phyloP scores from a whole-genome alignment of 1,139 yeast genomes.

The Pichia inconspicua region DNA sequence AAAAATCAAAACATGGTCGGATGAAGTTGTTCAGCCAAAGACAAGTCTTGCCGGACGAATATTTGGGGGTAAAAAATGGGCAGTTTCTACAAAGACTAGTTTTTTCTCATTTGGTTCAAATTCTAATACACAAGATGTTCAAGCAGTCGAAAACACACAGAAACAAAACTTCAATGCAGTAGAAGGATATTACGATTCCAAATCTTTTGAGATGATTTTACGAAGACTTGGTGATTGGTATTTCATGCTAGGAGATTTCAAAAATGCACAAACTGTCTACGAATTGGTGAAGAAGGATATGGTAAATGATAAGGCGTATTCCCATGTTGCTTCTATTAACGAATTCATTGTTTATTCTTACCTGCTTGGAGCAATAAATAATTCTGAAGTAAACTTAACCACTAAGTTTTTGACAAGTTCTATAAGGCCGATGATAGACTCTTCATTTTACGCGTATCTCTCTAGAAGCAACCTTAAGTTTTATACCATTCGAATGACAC shows the following conservation, averaged over 20 bases:
- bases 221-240: conserved; percentile 90
- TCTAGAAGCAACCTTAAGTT: conserved; percentile 60
- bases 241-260: conserved; percentile 79
- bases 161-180: conserved; percentile 9
- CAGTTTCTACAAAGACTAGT: conserved; percentile 21
- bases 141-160: not conserved
- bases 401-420: conserved; percentile 52
- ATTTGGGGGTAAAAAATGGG: conserved; percentile 51
- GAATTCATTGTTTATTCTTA: conserved; percentile 80
- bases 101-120: conserved; percentile 27
- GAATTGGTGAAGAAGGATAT: conserved; percentile 78
- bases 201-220: conserved; percentile 66
- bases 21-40: conserved; percentile 56
- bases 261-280: conserved; percentile 76
- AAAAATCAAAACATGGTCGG: conserved; percentile 71
- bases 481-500: conserved; percentile 45
- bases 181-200: conserved; percentile 43
- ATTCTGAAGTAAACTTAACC: conserved; percentile 17
- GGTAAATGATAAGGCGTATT: conserved; percentile 73
- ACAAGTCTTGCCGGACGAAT: conserved; percentile 67
- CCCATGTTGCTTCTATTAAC: conserved; percentile 73
- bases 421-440: conserved; percentile 60
- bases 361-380: conserved; percentile 38
- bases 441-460: conserved; percentile 52
- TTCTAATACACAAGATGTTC: not conserved